Base-by-base conservation (phyloP, 495 filamentous ascomycete genomes). In the Tuber brumale region DNA sequence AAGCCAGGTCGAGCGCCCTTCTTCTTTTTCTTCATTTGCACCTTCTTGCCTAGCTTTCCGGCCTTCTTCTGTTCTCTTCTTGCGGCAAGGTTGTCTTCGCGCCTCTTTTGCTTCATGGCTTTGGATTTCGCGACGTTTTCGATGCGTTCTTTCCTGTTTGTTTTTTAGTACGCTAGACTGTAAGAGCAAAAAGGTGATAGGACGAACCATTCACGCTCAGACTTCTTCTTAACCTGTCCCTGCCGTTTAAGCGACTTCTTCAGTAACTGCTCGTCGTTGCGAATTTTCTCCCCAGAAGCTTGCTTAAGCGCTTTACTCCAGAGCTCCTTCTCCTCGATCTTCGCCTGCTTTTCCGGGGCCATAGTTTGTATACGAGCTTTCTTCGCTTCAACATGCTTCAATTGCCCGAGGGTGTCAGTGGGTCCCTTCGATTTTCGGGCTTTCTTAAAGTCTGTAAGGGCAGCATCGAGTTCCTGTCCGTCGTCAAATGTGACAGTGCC, bases 201-300 rank as follows among this genome's bases (percentile, higher is more conserved):
- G 46, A 66, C 72, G 43, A 76, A 83, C 95, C 96, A 98, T 84
- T 95, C 94, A 77, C 90, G 89, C 83, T 92, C 91, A 82, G 91
- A 94, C 88, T 94, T 97, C 85, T 89, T 91, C 89, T 98, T 99
- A 43, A 88, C 85, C 77, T 90, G 90, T 83, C 97, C 93, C 85
- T 96, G 94, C 77, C 95, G 90, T 88, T 97, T 97, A 75, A 97
- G 85, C 2, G 94, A 93, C 87, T 97, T 97, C 88, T 96, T 96
- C 19, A 99, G 88, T 46, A 98, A 83, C n/a, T 88, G 89, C 72
- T 92, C 92, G 83, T 97, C 92, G 77, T 98, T 94, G 75, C 90
- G 88, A n/a, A 97, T 90, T 80, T 94, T 93, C 83, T 97, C 94
- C 42, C 95, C 93, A 78, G 95, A 92, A 5, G 92, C 93, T 41